These are phyloP conservation scores for Backusella australiensis DNA, from an alignment of 192 early-diverging fungal species.

Conservation along the genomic window DNA sequence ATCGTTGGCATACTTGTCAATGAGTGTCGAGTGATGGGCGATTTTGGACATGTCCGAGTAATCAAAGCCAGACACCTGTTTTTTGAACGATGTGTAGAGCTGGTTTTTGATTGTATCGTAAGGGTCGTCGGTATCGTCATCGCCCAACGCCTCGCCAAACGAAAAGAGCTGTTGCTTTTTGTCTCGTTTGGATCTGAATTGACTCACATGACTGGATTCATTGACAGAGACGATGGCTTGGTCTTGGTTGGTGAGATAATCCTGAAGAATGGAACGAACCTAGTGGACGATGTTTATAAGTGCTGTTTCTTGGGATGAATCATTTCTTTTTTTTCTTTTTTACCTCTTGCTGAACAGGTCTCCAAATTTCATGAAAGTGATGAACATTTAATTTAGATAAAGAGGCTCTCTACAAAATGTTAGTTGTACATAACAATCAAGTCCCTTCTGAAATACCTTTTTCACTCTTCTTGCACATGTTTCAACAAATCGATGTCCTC, in stretches of 20 bases:
- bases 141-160: slow-evolving; percentile 28
- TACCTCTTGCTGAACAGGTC: slow-evolving; percentile 46
- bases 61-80: slow-evolving; percentile 17
- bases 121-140: slow-evolving; percentile 25
- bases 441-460: slow-evolving; percentile 27
- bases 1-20: slow-evolving; percentile 63
- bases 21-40: slow-evolving; percentile 3
- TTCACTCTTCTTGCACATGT: slow-evolving; percentile 56
- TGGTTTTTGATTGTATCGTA: slow-evolving; percentile 25
- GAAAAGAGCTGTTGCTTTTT: slow-evolving; percentile 36
- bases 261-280: slow-evolving; percentile 41
- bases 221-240: slow-evolving; percentile 30
- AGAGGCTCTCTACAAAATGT: background rate
- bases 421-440: background rate
- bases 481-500: slow-evolving; percentile 72
- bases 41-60: background rate
- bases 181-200: slow-evolving; percentile 6
- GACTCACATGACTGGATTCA: slow-evolving; percentile 13
- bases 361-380: slow-evolving; percentile 49
- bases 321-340: too few species aligned
- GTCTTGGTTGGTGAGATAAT: slow-evolving; percentile 45
- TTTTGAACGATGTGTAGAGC: slow-evolving; percentile 18
- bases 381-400: slow-evolving; percentile 34
- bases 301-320: too few species aligned
- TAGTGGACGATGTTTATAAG: too few species aligned